Evolutionary conservation across 257 asterid species (phyloP), one percentile per base, ranked within the genome.

Genomic region (Solanum habrochaites): DNA sequence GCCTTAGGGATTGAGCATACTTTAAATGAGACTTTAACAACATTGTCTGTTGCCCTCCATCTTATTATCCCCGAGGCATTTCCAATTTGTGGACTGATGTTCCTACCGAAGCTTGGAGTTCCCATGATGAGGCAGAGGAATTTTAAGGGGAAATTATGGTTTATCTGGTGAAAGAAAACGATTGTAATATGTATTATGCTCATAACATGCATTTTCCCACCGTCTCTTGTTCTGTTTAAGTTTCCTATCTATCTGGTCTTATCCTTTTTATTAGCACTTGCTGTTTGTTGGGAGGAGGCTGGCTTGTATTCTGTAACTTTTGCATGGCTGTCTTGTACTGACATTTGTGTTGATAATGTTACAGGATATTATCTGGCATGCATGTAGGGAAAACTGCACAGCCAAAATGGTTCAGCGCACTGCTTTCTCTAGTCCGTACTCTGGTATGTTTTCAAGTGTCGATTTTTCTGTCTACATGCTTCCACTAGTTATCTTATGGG

Each of bases 281-380:
- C 43, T 10, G 42, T 81, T 49, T 31, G 45, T 49, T 81, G 69
- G 85, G 45, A 10, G 85, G 69, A n/a, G 7, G 9, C 43, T 9
- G 16, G 64, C 40, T 78, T 45, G 83, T 45, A 18, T 81, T 18
- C 16, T 42, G 18, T 29, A 27, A 29, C 13, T 43, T 71, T 43
- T 40, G 14, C 20, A n/a, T 64, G 37, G 23, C 42, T 69, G 49
- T 25, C 25, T 42, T 83, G 69, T 74, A 52, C 42, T 69, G 83
- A 83, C 86, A 56, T 29, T 27, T 35, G 35, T 78, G 31, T 29
- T 75, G 88, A 62, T 37, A 89, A 87, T 83, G 16, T 45, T 87
- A 88, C 93, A 96, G 99, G 98, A 96, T 92, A 94, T 96, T 78
- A 85, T 96, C 78, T 94, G 94, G 94, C 88, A 88, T 87, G 95